These are phyloP conservation scores for Fusarium sp. DNA, from an alignment of 2,329 filamentous ascomycete species.

Conservation along the genomic window DNA sequence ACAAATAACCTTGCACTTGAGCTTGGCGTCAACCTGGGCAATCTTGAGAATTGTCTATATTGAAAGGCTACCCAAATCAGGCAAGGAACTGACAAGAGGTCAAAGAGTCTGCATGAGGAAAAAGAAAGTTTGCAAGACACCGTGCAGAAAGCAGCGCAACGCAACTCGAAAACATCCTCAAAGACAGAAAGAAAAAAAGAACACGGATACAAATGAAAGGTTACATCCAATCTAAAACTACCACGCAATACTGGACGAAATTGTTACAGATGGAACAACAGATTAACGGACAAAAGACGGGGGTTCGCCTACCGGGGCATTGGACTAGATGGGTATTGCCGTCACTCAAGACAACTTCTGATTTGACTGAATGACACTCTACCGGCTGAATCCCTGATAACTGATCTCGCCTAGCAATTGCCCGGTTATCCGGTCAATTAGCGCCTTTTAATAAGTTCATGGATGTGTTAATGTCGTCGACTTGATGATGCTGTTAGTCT, in stretches of 20 bases:
- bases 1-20: neutral
- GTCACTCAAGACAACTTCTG: conserved; percentile 10
- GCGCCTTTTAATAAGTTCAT: conserved; percentile 4
- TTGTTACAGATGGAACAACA: conserved; percentile 7
- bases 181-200: neutral
- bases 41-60: neutral
- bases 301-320: conserved; percentile 33
- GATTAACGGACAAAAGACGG: conserved; percentile 24
- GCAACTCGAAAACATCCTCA: neutral
- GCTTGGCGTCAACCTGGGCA: neutral
- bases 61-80: neutral
- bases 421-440: conserved; percentile 15
- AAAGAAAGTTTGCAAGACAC: conserved; percentile 16
- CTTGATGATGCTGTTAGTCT: neutral
- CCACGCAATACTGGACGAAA: conserved; percentile 10
- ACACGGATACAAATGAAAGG: neutral
- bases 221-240: conserved; percentile 1
- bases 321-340: conserved; percentile 9
- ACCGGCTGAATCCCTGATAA: conserved; percentile 20
- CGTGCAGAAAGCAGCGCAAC: conserved; percentile 29
- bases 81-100: neutral
- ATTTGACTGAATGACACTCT: conserved; percentile 19
- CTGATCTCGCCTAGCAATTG: conserved; percentile 35
- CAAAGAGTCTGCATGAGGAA: neutral
- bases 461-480: conserved; percentile 5